Conservation (phyloP, 1,284 basidiomycete species). For the Neolentinus lepideus region DNA sequence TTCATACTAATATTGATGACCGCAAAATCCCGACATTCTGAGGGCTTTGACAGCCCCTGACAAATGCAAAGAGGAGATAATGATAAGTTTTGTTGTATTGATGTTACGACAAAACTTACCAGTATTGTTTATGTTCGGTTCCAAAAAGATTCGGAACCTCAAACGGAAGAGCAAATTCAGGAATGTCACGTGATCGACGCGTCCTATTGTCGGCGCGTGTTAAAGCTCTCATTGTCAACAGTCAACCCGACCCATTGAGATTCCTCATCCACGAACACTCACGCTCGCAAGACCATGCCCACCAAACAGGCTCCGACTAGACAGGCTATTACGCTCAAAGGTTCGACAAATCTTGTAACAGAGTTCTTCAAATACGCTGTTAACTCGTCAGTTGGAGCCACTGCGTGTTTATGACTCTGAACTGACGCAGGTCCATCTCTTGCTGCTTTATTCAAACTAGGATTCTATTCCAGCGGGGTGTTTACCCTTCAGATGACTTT, state of each 20-base stretch:
- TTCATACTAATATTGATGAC: too few species aligned
- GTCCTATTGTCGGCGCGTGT: background rate
- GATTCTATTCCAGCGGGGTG: constrained; percentile 94
- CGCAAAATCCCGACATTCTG: too few species aligned
- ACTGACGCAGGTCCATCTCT: constrained; percentile 10
- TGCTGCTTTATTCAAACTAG: constrained; percentile 29
- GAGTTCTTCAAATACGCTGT: constrained; percentile 99
- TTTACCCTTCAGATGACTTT: constrained; percentile 98
- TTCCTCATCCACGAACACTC: background rate
- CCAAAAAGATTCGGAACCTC: too few species aligned
- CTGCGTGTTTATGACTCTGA: constrained; percentile 1
- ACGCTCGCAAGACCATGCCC: constrained; percentile 8
- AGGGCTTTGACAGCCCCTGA: too few species aligned
- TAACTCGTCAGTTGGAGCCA: constrained; percentile 66
- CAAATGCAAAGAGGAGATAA: too few species aligned
- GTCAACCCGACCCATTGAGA: background rate
- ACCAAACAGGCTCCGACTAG: constrained; percentile 62
- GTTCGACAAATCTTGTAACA: constrained; percentile 91
- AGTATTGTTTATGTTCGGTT: too few species aligned
- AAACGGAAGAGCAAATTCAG: too few species aligned
- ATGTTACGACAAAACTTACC: too few species aligned
- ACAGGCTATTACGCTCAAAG: constrained; percentile 89
- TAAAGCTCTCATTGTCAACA: background rate
- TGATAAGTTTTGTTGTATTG: too few species aligned
- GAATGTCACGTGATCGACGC: background rate